Base-by-base conservation (phyloP, 2,329 filamentous ascomycete genomes). In the Fusarium redolens region DNA sequence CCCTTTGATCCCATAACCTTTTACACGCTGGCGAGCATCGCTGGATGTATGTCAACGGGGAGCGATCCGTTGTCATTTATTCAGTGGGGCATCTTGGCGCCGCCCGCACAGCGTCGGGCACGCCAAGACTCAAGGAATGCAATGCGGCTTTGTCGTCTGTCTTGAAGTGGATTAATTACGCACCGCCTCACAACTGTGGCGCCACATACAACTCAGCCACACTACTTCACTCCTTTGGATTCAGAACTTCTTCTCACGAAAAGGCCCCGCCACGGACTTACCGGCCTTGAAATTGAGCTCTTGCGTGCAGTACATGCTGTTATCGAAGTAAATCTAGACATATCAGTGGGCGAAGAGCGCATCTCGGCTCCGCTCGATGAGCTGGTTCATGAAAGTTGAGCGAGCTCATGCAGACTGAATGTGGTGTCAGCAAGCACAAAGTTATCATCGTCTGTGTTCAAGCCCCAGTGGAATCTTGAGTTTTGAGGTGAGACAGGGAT, bases 271-370 rank as follows among this genome's bases (percentile, higher is more conserved):
- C n/a, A 45, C 50, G 40, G 59, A 25, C 35, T 56, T 28, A 35
- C 60, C 54, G 60, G 30, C 54, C 60, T 43, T 38, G 20, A 45
- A 60, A 60, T 31, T 63, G 54, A 60, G 60, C 52, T 60, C 35
- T 40, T n/a, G 7, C 35, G 9, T 38, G 28, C 52, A 40, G 35
- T 57, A 40, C 54, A 28, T 41, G 15, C n/a, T 20, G 41, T 30
- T 37, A 43, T 33, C 20, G 52, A 47, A 22, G 30, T 13, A 28
- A 11, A 22, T 17, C 35, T 38, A 25, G 43, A 7, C 10, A 41
- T 40, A 8, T 35, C 7, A 62, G 43, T 59, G 43, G 52, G n/a
- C 18, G 31, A 30, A 41, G 8, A n/a, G n/a, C 7, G 25, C 37
- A 14, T 12, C 15, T 51, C 18, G 50, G 22, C 50, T 44, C 30